Percentiles rank a stretch among this genome's conserved stretches.
Evolutionary conservation across 805 yeast genomes (phyloP).

Genomic region (Myxozyma mucilagina): DNA sequence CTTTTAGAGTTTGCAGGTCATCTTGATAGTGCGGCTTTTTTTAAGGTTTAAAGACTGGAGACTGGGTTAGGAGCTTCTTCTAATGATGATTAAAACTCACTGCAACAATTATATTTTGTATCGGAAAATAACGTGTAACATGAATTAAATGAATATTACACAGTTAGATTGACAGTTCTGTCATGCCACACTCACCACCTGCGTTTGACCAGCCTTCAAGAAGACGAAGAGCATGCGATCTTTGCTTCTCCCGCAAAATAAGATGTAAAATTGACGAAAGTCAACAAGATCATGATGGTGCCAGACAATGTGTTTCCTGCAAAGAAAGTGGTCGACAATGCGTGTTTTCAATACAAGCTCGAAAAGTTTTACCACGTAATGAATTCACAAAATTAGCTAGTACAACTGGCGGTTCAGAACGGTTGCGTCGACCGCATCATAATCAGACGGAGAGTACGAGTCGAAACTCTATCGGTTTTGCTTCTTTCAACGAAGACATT

Average conservation of each 20-base stretch:
- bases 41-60: too few species aligned
- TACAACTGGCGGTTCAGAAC: not conserved
- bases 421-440: not conserved
- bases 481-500: constrained; percentile 5
- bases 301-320: constrained; percentile 4
- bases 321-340: not conserved
- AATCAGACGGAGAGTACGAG: too few species aligned
- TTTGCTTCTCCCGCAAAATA: constrained; percentile 11
- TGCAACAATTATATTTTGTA: too few species aligned
- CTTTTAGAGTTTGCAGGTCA: too few species aligned
- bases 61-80: too few species aligned
- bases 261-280: not conserved
- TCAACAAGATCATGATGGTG: not conserved
- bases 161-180: too few species aligned
- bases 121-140: not conserved
- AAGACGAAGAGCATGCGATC: constrained; percentile 15
- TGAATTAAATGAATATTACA: not conserved
- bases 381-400: constrained; percentile 3
- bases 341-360: constrained; percentile 9
- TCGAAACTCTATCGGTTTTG: too few species aligned
- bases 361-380: constrained; percentile 2
- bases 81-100: too few species aligned
- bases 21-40: too few species aligned
- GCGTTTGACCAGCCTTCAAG: constrained; percentile 12
- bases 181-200: constrained; percentile 3